phyloP scores from a whole-genome alignment of 768 basidiomycete species.

The Udeniomyces megalosporus region DNA sequence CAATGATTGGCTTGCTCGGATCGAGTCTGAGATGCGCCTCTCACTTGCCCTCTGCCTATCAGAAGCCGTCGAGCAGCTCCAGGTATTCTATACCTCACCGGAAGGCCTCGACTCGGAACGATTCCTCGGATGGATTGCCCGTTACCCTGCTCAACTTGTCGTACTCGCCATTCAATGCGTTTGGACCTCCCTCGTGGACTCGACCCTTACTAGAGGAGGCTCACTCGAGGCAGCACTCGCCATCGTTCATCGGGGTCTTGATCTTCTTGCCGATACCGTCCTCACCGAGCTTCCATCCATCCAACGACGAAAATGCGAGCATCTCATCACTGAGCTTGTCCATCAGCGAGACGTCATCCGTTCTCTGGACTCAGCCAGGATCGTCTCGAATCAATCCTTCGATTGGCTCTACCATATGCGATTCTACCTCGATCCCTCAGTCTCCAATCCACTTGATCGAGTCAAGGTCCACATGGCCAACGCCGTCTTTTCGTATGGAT shows the following conservation, averaged over 20 bases:
- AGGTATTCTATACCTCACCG: conserved; percentile 58
- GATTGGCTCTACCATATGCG: conserved; percentile 97
- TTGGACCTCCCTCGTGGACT: conserved; percentile 78
- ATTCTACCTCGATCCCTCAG: conserved; percentile 64
- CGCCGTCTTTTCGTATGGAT: conserved; percentile 87
- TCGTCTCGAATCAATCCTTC: conserved; percentile 55
- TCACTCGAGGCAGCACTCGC: conserved; percentile 51
- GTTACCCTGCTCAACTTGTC: conserved; percentile 88
- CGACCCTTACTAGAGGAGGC: conserved; percentile 41
- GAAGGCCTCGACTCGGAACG: conserved; percentile 44
- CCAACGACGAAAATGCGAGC: conserved; percentile 95
- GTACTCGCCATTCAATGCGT: conserved; percentile 88
- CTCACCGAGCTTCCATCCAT: conserved; percentile 72
- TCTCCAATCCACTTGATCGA: conserved; percentile 63
- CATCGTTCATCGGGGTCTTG: conserved; percentile 64
- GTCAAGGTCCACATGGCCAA: conserved; percentile 72
- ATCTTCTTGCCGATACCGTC: conserved; percentile 92
- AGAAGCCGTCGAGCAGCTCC: conserved; percentile 63
- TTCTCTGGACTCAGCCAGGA: conserved; percentile 48
- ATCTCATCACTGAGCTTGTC: conserved; percentile 94
- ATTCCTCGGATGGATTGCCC: conserved; percentile 80
- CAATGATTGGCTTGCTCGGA: conserved; percentile 90
- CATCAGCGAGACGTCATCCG: conserved; percentile 94
- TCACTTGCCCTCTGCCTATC: conserved; percentile 70
- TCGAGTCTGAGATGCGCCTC: conserved; percentile 82